Base-by-base conservation (phyloP, 129 eudicot species). In the Gnaphalium uliginosum region DNA sequence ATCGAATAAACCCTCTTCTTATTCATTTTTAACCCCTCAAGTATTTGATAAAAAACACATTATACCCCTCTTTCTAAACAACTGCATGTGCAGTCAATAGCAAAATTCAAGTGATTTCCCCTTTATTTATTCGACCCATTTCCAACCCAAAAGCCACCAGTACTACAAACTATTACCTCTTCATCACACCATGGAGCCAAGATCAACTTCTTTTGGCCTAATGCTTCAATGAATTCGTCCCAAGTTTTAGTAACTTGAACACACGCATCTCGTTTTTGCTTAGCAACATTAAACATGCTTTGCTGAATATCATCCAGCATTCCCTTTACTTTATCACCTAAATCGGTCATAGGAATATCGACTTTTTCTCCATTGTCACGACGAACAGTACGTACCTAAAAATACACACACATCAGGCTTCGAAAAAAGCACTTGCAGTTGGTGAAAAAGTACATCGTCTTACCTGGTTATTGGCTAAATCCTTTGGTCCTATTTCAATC, bases 131-230 rank as follows among this genome's bases (percentile, higher is more conserved):
- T 14, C 53, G 5, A 46, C 5, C n/a, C 53, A 46, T 11, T 46
- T 46, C 1, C 53, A 14, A 46, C 53, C 50, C 65, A 0, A 71
- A 71, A 53, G 0, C 18, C 29, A 51, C 22, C 18, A 71, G 25
- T n/a, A 51, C 57, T 27, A 62, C 27, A 25, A 63, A 63, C 13
- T 66, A 51, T 76, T 76, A 78, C 81, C 76, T 78, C 96, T 87
- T 61, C 92, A 87, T 93, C 98, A 69, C 96, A 93, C 98, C 98
- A 90, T 56, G 98, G 98, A 63, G 96, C 93, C 71, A 90, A 83
- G 54, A 90, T 85, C 87, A 90, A 39, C 75, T 90, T 90, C 88
- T 87, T 90, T 39, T 90, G 87, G 71, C 85, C 77, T 71, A 87
- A 72, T 18, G 92, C 92, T 72, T 76, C 83, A 11, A 77, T 54